Conservation (phyloP, 2,329 filamentous ascomycete genomes). For the Penicillium sp. region DNA sequence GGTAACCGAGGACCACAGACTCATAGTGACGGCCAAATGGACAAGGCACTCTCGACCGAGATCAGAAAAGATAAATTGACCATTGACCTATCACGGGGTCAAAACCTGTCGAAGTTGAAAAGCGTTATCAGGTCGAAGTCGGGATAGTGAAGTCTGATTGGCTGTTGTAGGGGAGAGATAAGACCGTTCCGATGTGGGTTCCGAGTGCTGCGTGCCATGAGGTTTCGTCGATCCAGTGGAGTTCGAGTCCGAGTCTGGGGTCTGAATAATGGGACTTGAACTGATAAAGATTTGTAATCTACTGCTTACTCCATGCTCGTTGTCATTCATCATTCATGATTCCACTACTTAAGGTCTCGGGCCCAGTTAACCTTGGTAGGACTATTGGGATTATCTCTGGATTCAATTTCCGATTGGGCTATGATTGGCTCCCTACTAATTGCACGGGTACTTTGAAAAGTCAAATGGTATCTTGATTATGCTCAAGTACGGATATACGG, state of each 20-base stretch:
- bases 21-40: too few relatives aligned
- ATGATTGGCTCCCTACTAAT: neutral
- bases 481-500: neutral
- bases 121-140: constrained; percentile 1
- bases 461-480: neutral
- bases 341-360: neutral
- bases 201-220: neutral
- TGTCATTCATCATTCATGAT: constrained; percentile 1
- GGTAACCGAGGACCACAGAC: neutral
- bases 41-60: too few relatives aligned
- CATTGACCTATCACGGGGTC: too few relatives aligned
- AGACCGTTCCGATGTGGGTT: neutral
- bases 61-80: neutral
- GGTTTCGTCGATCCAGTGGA: neutral
- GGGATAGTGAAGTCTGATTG: constrained; percentile 1
- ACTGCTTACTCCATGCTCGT: constrained; percentile 3
- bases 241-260: neutral
- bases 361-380: neutral
- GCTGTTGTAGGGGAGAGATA: constrained; percentile 1
- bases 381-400: neutral
- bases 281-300: neutral
- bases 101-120: neutral
- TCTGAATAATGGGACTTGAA: neutral
- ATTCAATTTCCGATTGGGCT: neutral
- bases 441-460: neutral